phyloP scores from a whole-genome alignment of 1,284 basidiomycete genomes.

The Mixia osmundae region DNA sequence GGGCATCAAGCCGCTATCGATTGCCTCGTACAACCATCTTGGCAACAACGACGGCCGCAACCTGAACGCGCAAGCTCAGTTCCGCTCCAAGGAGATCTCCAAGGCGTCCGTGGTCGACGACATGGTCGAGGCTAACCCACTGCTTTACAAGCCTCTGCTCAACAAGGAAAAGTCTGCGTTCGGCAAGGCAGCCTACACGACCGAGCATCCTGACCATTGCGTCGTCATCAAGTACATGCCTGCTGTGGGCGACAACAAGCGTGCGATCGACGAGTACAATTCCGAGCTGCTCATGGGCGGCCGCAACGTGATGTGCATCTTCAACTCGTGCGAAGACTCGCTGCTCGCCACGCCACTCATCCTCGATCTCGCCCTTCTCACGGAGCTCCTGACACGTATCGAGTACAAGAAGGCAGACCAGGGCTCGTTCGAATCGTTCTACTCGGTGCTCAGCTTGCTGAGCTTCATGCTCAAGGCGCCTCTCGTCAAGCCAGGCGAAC shows the following conservation, averaged over 20 bases:
- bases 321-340: conserved; percentile 95
- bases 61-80: conserved; percentile 73
- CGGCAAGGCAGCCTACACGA: conserved; percentile 29
- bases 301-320: conserved; percentile 49
- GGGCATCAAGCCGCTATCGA: conserved; percentile 91
- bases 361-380: conserved; percentile 75
- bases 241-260: conserved; percentile 87
- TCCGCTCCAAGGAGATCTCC: conserved; percentile 73
- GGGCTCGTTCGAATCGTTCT: conserved; percentile 42
- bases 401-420: conserved; percentile 42
- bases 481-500: conserved; percentile 80
- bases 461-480: conserved; percentile 71
- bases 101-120: conserved; percentile 79
- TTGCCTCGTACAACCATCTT: conserved; percentile 94
- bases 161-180: conserved; percentile 17
- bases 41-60: conserved; percentile 97
- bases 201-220: conserved; percentile 90
- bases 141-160: conserved; percentile 58
- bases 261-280: conserved; percentile 97
- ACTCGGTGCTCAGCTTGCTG: conserved; percentile 67
- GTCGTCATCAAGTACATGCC: conserved; percentile 33
- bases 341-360: conserved; percentile 87
- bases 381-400: conserved; percentile 83
- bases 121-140: conserved; percentile 75
- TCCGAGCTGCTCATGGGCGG: conserved; percentile 49